Base-by-base conservation (phyloP, 495 filamentous ascomycete genomes). In the Corynascus novoguineensis region DNA sequence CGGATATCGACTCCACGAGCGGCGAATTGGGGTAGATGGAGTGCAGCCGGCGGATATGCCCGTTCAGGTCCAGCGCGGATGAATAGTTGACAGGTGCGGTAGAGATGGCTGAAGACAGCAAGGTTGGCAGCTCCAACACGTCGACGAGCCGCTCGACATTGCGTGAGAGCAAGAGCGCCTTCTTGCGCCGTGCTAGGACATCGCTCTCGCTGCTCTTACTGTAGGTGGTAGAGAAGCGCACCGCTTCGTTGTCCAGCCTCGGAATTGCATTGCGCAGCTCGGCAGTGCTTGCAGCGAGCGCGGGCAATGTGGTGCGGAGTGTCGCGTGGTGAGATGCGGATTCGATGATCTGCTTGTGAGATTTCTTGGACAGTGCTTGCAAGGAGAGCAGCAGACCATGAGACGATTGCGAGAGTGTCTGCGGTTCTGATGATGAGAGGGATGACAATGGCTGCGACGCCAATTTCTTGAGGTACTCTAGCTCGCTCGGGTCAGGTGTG, bases 61-160 rank as follows among this genome's bases (percentile, higher is more conserved):
- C 85, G 67, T 96, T 86, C 5, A 97, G 76, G 64, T 99, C 95
- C 42, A 99, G 77, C 1, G 92, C 92, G 0, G 89, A 88, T 3
- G 92, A 87, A 71, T 96, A 96, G 59, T 88, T 93, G 58, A 73
- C 71, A 0, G 75, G 71, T 6, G 72, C 69, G 2, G 75, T 68
- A 5, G 74, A 68, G 38, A 78, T 75, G 42, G 75, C 68, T 14
- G 85, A 82, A n/a, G 82, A 85, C 2, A 99, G 83, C 32, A 97
- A 74, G 1, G 88, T 87, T 3, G 95, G 95, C 19, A 99, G 81
- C 60, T 97, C 91, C 19, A 99, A 79, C 25, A 99, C 86, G 66
- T 97, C 92, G 21, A 91, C 86, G 15, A 97, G 74, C 50, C 91
- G 79, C 64, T 97, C 92, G 19, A 95, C 85, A 65, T 97, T 97